Evolutionary conservation across 2,329 filamentous ascomycete species (phyloP).

Genomic region (Ceratocystis diversiconidia): DNA sequence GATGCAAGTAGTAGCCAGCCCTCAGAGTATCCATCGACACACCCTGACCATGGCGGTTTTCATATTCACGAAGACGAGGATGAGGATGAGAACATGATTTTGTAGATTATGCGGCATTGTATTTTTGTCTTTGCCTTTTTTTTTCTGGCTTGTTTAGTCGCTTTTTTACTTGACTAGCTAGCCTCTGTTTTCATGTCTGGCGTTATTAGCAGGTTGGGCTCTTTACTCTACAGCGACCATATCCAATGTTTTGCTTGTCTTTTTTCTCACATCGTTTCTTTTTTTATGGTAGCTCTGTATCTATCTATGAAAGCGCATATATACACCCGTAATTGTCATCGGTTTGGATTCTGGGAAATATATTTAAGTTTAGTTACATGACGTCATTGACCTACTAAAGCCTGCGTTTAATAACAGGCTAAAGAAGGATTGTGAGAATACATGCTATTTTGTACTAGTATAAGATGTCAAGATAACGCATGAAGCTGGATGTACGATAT

Average conservation of each 20-base stretch:
- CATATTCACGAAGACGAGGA: conserved; percentile 30
- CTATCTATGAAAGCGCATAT: not conserved
- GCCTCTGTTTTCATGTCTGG: not conserved
- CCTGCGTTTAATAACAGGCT: not conserved
- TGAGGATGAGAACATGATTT: conserved; percentile 19
- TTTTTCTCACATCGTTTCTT: not conserved
- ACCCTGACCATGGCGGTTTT: conserved; percentile 28
- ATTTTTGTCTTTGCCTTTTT: not conserved
- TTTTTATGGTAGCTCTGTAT: not conserved
- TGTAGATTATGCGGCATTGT: not conserved
- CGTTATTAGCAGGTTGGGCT: not conserved
- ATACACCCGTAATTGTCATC: not conserved
- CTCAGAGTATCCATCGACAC: conserved; percentile 42
- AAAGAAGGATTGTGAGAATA: not conserved
- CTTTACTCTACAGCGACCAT: not conserved
- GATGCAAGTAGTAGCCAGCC: conserved; percentile 34
- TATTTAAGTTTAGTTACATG: not conserved
- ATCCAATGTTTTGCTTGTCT: not conserved
- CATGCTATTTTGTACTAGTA: not conserved
- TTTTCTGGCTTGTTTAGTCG: not conserved
- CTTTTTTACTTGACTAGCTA: not conserved
- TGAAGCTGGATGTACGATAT: not conserved
- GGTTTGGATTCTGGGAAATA: not conserved
- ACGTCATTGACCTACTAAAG: not conserved
- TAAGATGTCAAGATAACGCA: not conserved